Conservation (phyloP, 2,329 filamentous ascomycete genomes). For the Fusarium sp. region DNA sequence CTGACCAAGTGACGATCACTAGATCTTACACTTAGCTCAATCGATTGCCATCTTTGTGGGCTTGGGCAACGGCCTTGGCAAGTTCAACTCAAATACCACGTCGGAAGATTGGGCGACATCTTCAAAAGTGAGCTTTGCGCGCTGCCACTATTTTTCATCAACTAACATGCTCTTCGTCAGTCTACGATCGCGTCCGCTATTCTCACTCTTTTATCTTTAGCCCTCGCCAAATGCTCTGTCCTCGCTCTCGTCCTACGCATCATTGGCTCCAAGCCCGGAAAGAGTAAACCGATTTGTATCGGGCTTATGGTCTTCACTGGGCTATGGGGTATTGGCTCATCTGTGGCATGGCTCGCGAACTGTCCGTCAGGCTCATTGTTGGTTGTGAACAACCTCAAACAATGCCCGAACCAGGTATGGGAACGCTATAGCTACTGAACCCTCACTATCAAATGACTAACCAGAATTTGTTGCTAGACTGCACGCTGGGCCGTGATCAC, state of each 20-base stretch:
- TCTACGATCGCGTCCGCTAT: slow-evolving; percentile 28
- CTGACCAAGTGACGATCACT: not conserved
- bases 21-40: slow-evolving; percentile 38
- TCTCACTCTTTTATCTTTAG: slow-evolving; percentile 17
- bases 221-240: slow-evolving; percentile 38
- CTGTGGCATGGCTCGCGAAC: slow-evolving; percentile 27
- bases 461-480: not conserved
- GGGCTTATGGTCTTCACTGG: slow-evolving; percentile 23
- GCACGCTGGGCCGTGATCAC: slow-evolving; percentile 33
- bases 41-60: slow-evolving; percentile 42
- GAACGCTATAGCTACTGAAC: not conserved
- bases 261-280: slow-evolving; percentile 37
- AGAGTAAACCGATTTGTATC: slow-evolving; percentile 29
- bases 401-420: slow-evolving; percentile 38
- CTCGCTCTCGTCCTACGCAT: slow-evolving; percentile 45
- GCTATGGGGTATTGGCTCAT: slow-evolving; percentile 25
- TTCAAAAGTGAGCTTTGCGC: slow-evolving; percentile 14
- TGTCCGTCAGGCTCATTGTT: slow-evolving; percentile 22
- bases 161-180: slow-evolving; percentile 7
- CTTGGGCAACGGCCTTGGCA: slow-evolving; percentile 24
- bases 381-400: slow-evolving; percentile 12
- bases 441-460: not conserved
- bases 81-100: slow-evolving; percentile 37
- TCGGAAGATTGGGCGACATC: slow-evolving; percentile 31
- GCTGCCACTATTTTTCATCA: no score